Evolutionary conservation across 768 basidiomycete species (phyloP), one percentile per base, ranked within the genome.

Genomic region (Auricularia cornea): DNA sequence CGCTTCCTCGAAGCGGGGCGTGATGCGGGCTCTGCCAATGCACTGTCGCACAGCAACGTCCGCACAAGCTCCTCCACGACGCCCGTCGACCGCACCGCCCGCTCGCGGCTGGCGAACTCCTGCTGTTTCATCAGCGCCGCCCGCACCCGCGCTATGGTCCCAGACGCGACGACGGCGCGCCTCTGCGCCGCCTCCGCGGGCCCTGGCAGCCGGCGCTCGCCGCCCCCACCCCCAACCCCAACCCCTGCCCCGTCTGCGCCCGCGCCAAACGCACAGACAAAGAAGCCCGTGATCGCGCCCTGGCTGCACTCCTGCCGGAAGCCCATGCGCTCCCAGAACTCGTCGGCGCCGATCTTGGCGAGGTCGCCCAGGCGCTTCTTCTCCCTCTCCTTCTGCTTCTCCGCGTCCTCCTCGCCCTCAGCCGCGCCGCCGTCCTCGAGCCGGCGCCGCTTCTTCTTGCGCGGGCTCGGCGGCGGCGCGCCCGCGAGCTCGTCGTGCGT

Each of bases 241-340:
- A n/a, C n/a, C n/a, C n/a, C n/a, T n/a, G n/a, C n/a, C n/a, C 76
- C 59, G 81, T 78, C 31, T 77, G 71, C 29, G 6, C 28, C 10
- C 51, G 60, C 1, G 28, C 41, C 33, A 67, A 59, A 80, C 78
- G 66, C 83, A 79, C 66, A 90, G n/a, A 84, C 83, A 72, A 98
- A 98, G 77, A 99, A 99, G 0, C 91, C 96, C 2, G 94, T 98
- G 18, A 96, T 84, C 2, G 91, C 89, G 2, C 95, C 94, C 38
- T 87, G 83, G 54, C 89, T 82, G 71, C 96, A 98, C 74, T 99
- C 97, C 71, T 98, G 96, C 30, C 97, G 83, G 74, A 91, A 96
- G 44, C 88, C 92, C 89, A 99, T 94, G 18, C 94, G 83, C 74
- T 97, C 94, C 95, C 96, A 99, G 74, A 95, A 99, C 70, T 97